Evolutionary conservation across 1,139 yeast species (phyloP).

Genomic region (Blastobotrys aristatus): DNA sequence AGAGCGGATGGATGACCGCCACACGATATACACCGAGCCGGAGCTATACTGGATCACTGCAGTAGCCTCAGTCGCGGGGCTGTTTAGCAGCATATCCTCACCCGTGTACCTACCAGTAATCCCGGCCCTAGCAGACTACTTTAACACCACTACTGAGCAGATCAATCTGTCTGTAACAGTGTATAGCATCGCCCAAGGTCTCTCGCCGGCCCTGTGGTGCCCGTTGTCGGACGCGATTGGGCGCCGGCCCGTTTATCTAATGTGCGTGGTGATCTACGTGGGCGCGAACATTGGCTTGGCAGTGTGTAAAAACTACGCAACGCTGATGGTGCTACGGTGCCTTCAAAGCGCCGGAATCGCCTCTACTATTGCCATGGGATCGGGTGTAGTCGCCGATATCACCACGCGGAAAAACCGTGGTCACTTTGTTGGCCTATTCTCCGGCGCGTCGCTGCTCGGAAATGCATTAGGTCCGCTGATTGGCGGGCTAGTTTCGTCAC

Average conservation of each 20-base stretch:
- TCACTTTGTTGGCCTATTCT: constrained; percentile 52
- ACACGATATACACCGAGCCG: constrained; percentile 35
- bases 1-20: too few relatives aligned
- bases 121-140: constrained; percentile 47
- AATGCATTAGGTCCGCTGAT: constrained; percentile 72
- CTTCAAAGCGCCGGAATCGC: constrained; percentile 68
- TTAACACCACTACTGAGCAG: constrained; percentile 48
- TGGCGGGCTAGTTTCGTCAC: constrained; percentile 59
- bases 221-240: constrained; percentile 65
- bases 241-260: constrained; percentile 57
- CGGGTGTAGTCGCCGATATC: constrained; percentile 67
- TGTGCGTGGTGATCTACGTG: constrained; percentile 49
- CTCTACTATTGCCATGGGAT: constrained; percentile 60
- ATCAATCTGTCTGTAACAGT: constrained; percentile 67
- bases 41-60: constrained; percentile 39
- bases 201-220: constrained; percentile 60
- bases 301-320: constrained; percentile 48
- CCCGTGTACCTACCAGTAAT: constrained; percentile 75
- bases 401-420: constrained; percentile 62
- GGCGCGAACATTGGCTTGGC: constrained; percentile 61
- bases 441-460: constrained; percentile 65
- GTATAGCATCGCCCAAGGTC: constrained; percentile 65
- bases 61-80: constrained; percentile 44
- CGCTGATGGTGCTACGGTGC: constrained; percentile 53
- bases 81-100: constrained; percentile 61